Base-by-base conservation (phyloP, 352 stramenopile species). In the Phytophthora sansomeana region DNA sequence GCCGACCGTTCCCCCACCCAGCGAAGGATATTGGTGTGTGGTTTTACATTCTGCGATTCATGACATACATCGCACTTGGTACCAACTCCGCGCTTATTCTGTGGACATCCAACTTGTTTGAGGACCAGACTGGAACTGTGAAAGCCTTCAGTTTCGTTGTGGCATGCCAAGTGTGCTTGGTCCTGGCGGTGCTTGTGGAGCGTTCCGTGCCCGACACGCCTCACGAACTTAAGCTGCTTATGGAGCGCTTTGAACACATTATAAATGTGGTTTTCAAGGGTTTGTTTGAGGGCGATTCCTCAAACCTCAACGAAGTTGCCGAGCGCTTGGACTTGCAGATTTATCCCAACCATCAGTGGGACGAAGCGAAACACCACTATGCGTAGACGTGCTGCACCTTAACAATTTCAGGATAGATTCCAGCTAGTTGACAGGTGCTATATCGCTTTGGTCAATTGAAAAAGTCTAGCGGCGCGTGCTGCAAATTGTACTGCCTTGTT, bases 21-120 rank as follows among this genome's bases (percentile, higher is more conserved):
- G 86, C 89, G 4, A 88, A 97, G 61, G 84, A 87, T 75, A 97
- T 98, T 73, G 94, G 95, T 46, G 93, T 96, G 33, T 99, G 95
- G 95, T 92, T 90, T 58, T 89, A 92, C 61, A 91, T 93, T 58
- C 56, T 95, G 36, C 79, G 85, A 14, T 82, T 91, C 54, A 93
- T 95, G 80, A 89, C 85, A 47, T 92, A 91, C 61, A 84, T 92
- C 19, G 71, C 87, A 6, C 63, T 95, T 17, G 82, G 67, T n/a
- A 95, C 87, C 29, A 95, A 95, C 67, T 76, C 81, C 2, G 85
- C 85, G 11, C 64, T 95, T 28, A 89, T 95, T 28, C 53, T 95
- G 26, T 95, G 85, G 79, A 93, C 87, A n/a, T 91, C 86, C n/a
- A 54, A 87, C 29, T 74, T 92, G 47, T 90, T 92, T 47, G 49